These are phyloP conservation scores for Boletellus ananas DNA, from an alignment of 768 basidiomycete species.

Conservation along the genomic window DNA sequence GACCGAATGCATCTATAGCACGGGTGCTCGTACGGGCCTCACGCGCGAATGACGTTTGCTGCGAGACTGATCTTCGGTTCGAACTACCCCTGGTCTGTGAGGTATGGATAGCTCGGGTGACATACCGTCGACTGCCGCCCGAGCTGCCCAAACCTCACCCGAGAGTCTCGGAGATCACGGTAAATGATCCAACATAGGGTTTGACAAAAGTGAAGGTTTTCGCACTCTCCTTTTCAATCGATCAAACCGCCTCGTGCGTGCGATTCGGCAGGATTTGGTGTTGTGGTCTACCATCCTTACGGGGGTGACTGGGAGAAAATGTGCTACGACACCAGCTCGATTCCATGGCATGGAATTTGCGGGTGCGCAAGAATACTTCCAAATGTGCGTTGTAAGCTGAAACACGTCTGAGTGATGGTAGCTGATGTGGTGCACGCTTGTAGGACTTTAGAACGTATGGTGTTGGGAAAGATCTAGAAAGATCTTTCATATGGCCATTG, in stretches of 20 bases:
- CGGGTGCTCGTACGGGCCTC: constrained; percentile 14
- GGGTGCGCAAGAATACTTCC: constrained; percentile 21
- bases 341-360: constrained; percentile 25
- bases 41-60: background rate
- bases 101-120: too few species aligned
- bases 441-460: constrained; percentile 17
- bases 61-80: constrained; percentile 1
- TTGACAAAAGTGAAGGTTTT: too few species aligned
- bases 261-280: too few species aligned
- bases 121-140: too few species aligned
- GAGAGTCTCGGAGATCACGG: too few species aligned
- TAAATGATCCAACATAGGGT: too few species aligned
- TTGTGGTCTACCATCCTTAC: constrained; percentile 26
- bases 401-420: background rate
- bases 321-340: constrained; percentile 29
- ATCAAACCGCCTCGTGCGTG: too few species aligned
- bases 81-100: background rate
- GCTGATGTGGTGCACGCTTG: background rate
- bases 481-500: constrained; percentile 26
- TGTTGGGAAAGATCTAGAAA: too few species aligned
- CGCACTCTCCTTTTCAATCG: too few species aligned
- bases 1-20: constrained; percentile 24
- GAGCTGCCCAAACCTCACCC: too few species aligned
- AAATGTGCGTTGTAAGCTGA: constrained; percentile 13
- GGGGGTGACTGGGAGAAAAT: constrained; percentile 31